phyloP scores from a whole-genome alignment of 768 basidiomycete species.

The Boletus tomentosulus region DNA sequence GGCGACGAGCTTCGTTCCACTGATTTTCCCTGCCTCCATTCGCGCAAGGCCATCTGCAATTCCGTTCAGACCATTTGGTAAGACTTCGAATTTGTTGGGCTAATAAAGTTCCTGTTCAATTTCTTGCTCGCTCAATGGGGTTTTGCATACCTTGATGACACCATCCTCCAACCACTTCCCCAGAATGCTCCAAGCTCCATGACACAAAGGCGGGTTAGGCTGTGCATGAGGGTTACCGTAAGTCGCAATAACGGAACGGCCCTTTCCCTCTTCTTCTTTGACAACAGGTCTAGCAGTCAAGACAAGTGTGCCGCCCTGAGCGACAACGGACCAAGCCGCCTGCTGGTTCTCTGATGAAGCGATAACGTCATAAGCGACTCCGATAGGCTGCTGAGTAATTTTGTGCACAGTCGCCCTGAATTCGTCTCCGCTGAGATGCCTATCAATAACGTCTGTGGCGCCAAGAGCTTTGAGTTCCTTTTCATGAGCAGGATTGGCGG shows the following conservation, averaged over 20 bases:
- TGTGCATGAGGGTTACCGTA: constrained; percentile 22
- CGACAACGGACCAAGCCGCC: constrained; percentile 30
- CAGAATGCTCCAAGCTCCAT: constrained; percentile 18
- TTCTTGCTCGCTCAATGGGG: background rate
- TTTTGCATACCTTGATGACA: constrained; percentile 19
- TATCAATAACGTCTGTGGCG: constrained; percentile 39
- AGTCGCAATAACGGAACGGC: constrained; percentile 19
- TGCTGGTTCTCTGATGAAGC: constrained; percentile 33
- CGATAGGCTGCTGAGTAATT: constrained; percentile 20
- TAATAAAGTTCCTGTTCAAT: constrained; percentile 11
- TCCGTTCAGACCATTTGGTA: constrained; percentile 38
- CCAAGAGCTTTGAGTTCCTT: constrained; percentile 34
- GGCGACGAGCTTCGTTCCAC: constrained; percentile 42
- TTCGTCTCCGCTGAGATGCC: constrained; percentile 14
- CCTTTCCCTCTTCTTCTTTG: constrained; percentile 19
- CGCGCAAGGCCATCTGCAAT: constrained; percentile 35
- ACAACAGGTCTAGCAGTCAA: constrained; percentile 22
- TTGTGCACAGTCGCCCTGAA: constrained; percentile 20
- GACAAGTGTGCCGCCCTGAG: constrained; percentile 31
- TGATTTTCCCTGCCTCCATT: constrained; percentile 35
- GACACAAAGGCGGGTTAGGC: constrained; percentile 16
- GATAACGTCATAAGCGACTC: constrained; percentile 31
- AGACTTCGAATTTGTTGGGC: constrained; percentile 41
- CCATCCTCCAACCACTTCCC: constrained; percentile 25
- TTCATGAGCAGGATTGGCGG: constrained; percentile 31